These are phyloP conservation scores for Peronospora farinosa DNA, from an alignment of 352 stramenopile species.

Conservation along the genomic window DNA sequence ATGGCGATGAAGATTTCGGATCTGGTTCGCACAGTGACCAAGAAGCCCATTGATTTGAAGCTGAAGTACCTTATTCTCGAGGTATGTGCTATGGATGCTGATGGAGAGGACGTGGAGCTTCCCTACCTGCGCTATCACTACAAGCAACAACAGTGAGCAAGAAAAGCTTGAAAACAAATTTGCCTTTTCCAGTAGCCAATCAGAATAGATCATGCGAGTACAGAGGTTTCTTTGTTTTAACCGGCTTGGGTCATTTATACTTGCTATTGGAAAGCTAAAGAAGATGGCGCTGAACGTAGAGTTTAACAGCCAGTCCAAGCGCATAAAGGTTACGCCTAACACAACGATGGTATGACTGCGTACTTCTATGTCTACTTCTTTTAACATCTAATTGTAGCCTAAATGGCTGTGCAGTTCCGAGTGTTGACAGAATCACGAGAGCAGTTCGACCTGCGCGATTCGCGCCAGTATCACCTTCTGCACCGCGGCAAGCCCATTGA, in stretches of 20 bases:
- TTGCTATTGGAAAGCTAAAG: neutral
- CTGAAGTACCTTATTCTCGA: conserved; percentile 96
- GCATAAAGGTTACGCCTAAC: conserved; percentile 61
- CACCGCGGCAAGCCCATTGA: conserved; percentile 64
- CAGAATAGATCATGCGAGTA: neutral
- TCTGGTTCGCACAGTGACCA: conserved; percentile 93
- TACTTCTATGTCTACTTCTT: neutral
- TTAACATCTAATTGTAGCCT: neutral
- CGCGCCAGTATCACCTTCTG: conserved; percentile 48
- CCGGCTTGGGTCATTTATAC: no score
- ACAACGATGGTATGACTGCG: conserved; percentile 61
- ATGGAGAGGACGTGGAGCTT: conserved; percentile 94
- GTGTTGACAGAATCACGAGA: conserved; percentile 55
- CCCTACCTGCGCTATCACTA: conserved; percentile 91
- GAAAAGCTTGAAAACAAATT: neutral
- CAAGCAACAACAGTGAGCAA: conserved; percentile 37
- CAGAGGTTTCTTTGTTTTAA: neutral
- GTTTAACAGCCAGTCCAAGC: conserved; percentile 65
- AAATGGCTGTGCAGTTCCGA: conserved; percentile 51
- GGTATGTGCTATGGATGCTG: conserved; percentile 93
- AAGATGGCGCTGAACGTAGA: conserved; percentile 73
- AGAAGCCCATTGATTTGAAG: conserved; percentile 91
- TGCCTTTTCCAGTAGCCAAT: conserved; percentile 1
- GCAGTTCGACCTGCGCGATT: conserved; percentile 44
- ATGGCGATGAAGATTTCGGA: conserved; percentile 96